Evolutionary conservation across 2,329 filamentous ascomycete genomes (phyloP).

Genomic region (Trichoderma aggressivum): DNA sequence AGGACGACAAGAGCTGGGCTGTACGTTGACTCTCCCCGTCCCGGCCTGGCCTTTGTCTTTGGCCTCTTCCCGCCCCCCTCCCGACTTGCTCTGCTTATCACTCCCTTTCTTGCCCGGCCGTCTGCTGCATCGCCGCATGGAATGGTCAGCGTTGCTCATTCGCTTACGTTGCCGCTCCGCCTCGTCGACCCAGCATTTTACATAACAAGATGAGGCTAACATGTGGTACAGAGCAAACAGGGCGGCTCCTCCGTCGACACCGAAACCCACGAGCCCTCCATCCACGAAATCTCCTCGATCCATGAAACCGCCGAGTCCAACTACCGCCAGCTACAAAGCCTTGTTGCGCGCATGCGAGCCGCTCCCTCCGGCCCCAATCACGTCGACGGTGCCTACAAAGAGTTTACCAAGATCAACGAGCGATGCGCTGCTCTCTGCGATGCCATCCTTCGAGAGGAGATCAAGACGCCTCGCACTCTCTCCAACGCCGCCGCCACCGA

Average conservation of each 20-base stretch:
- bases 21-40: constrained; percentile 16
- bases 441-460: constrained; percentile 40
- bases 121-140: not conserved
- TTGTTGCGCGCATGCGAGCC: constrained; percentile 36
- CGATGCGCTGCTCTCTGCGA: constrained; percentile 40
- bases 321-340: constrained; percentile 34
- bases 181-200: not conserved
- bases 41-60: not conserved
- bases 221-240: constrained; percentile 9
- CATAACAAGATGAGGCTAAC: not conserved
- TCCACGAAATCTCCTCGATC: constrained; percentile 27
- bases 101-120: too few relatives aligned
- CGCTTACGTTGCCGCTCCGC: not conserved
- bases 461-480: constrained; percentile 28
- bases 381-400: constrained; percentile 44
- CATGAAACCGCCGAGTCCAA: constrained; percentile 33
- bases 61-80: not conserved
- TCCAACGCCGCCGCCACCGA: constrained; percentile 26
- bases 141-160: not conserved
- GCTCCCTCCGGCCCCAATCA: constrained; percentile 33
- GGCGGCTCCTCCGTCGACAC: constrained; percentile 22
- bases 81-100: not conserved
- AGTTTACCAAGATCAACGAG: constrained; percentile 42
- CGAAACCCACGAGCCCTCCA: constrained; percentile 29
- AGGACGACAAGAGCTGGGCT: constrained; percentile 22